Evolutionary conservation across 805 yeast genomes (phyloP), one percentile per base, ranked within the genome.

Genomic region (Cyberlindnera veronae): DNA sequence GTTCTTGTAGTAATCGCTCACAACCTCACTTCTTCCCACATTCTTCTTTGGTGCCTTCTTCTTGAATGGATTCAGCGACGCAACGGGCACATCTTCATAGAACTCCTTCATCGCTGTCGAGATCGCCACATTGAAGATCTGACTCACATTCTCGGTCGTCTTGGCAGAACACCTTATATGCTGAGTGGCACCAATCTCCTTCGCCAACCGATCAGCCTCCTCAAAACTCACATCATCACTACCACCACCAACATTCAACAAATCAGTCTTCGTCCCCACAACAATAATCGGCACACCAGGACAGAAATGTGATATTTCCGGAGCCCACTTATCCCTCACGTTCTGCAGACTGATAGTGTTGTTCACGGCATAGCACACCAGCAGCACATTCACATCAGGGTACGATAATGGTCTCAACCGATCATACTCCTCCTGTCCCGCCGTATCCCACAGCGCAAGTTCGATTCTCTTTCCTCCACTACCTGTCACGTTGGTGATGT

Each of bases 391-490:
- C 3, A 82, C 85, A 50, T 85, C 95, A 6, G 90, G 82, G 56
- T 87, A 87, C 31, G 84, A 72, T 34, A 88, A 66, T 2, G 95
- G 93, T 45, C 96, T 68, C 41, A 86, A 64, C 38, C 95, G 67
- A 57, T 82, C 90, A 56, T 84, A 85, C 59, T 84, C 93, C 61
- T 86, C 95, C 62, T 85, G 93, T 3, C 95, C 93, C 0, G 95
- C 95, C 1, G 95, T 85, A 58, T 87, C 96, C 95, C 95, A 86
- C 22, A 86, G 61, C 1, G 87, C 85, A 49, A 87, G 62, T 54
- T 82, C 89, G 16, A 83, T 69, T n/a, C 61, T 49, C 52, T 77
- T 74, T 20, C 67, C 65, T 6, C 74, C 73, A 0, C 74, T 66
- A 2, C 72, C 67, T 27, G 56, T 60, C 3, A 82, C 76, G 29